Conservation (phyloP, 1,284 basidiomycete genomes). For the Athelia sp. region DNA sequence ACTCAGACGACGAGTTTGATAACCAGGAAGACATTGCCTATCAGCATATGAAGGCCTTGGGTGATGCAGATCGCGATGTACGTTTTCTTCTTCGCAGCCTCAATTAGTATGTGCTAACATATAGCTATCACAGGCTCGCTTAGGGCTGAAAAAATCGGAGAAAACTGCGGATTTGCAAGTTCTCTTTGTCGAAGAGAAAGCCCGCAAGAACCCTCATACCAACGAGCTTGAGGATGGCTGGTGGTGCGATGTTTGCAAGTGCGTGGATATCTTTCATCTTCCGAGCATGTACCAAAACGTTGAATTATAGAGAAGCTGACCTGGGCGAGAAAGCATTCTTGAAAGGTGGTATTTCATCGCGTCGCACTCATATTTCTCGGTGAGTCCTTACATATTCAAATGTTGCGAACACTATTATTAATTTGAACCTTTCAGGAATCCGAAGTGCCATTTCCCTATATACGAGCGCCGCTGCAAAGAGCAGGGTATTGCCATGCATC, state of each 20-base stretch:
- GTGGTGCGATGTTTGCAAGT: slow-evolving; percentile 12
- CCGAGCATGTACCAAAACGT: too few species aligned
- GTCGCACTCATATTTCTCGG: slow-evolving; percentile 8
- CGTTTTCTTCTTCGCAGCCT: neutral
- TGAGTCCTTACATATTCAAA: neutral
- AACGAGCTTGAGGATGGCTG: slow-evolving; percentile 8
- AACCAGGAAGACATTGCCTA: neutral
- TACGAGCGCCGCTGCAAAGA: slow-evolving; percentile 12
- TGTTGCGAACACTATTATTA: neutral
- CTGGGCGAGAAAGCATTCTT: slow-evolving; percentile 6
- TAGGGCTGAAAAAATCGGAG: slow-evolving; percentile 3
- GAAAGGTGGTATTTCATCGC: slow-evolving; percentile 5
- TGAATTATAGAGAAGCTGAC: neutral
- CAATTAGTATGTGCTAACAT: neutral
- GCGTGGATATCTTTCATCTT: slow-evolving; percentile 1
- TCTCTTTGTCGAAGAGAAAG: slow-evolving; percentile 9
- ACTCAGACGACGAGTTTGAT: neutral
- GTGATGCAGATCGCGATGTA: neutral
- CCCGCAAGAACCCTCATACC: neutral
- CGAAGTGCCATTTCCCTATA: slow-evolving; percentile 8
- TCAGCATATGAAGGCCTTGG: neutral
- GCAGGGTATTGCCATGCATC: slow-evolving; percentile 7
- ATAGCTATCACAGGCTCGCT: neutral
- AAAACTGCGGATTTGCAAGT: slow-evolving; percentile 11
- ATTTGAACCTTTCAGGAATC: neutral